phyloP scores from a whole-genome alignment of 805 yeast genomes.

The Candida tallmaniae region DNA sequence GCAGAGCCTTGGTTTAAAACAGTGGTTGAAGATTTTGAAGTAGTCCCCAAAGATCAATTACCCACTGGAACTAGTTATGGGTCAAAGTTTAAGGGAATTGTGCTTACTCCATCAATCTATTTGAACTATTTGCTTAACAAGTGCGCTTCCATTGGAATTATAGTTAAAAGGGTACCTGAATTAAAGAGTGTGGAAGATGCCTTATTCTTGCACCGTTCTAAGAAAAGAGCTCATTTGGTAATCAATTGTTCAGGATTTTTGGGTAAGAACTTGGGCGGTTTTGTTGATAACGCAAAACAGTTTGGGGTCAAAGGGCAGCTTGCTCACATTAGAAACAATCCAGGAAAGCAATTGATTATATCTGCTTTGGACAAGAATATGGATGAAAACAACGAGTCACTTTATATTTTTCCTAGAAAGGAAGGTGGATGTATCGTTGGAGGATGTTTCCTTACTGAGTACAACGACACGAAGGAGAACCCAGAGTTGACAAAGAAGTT shows the following conservation, averaged over 20 bases:
- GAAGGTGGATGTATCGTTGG: conserved; percentile 74
- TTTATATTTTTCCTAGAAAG: conserved; percentile 64
- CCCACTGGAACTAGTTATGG: conserved; percentile 43
- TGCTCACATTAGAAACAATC: conserved; percentile 45
- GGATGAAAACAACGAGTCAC: conserved; percentile 36
- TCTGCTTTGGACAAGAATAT: conserved; percentile 20
- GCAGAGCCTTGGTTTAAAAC: conserved; percentile 44
- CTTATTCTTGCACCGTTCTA: conserved; percentile 32
- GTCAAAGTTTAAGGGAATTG: conserved; percentile 47
- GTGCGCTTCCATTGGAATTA: conserved; percentile 44
- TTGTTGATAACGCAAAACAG: conserved; percentile 35
- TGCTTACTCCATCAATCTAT: conserved; percentile 56
- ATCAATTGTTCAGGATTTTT: conserved; percentile 57
- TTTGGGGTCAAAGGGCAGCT: conserved; percentile 62
- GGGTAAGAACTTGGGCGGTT: conserved; percentile 43
- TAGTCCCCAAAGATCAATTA: conserved; percentile 31
- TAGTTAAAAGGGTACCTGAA: conserved; percentile 35
- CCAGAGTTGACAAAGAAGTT: conserved; percentile 44
- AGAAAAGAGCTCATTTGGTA: conserved; percentile 43
- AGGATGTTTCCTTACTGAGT: conserved; percentile 35
- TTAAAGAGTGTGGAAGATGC: conserved; percentile 48
- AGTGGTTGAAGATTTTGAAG: conserved; percentile 37
- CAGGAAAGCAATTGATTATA: conserved; percentile 26
- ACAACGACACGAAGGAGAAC: conserved; percentile 26
- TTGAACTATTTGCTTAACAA: conserved; percentile 47